A percentile compares a stretch with the other conserved stretches of the same genome.
phyloP scores from a whole-genome alignment of 129 eudicot species.

The Tagetes erecta region DNA sequence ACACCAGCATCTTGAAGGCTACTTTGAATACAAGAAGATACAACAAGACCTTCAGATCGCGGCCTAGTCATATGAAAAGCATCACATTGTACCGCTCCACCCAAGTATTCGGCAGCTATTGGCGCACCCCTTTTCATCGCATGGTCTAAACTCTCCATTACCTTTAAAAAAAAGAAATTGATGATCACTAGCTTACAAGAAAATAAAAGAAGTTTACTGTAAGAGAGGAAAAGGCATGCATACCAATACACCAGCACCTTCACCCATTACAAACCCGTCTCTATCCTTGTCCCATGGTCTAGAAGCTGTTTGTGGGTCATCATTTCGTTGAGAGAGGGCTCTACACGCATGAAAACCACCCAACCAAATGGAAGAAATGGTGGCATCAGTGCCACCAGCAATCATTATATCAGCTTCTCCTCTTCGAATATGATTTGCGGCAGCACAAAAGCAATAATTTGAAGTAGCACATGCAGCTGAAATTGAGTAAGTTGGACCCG shows the following conservation, averaged over 20 bases:
- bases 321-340: conserved; percentile 87
- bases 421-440: conserved; percentile 92
- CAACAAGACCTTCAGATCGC: conserved; percentile 93
- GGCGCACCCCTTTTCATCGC: conserved; percentile 98
- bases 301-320: conserved; percentile 89
- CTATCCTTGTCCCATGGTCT: conserved; percentile 94
- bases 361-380: conserved; percentile 73
- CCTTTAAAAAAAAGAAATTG: conserved; percentile 37
- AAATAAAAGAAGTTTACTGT: too few species aligned
- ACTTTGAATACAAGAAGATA: conserved; percentile 77
- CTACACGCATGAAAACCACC: conserved; percentile 93
- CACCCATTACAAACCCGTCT: conserved; percentile 97
- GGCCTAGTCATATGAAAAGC: conserved; percentile 97
- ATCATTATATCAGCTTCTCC: conserved; percentile 96
- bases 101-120: conserved; percentile 80
- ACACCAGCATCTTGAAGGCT: conserved; percentile 86
- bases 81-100: conserved; percentile 94
- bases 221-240: conserved; percentile 17
- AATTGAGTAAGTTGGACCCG: conserved; percentile 96
- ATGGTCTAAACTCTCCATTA: conserved; percentile 96
- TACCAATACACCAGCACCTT: conserved; percentile 96
- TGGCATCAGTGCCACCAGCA: conserved; percentile 97
- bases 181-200: too few species aligned
- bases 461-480: conserved; percentile 98
- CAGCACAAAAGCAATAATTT: conserved; percentile 85